Evolutionary conservation across 169 alveolate genomes (phyloP).

Genomic region (Eimeria sp.): DNA sequence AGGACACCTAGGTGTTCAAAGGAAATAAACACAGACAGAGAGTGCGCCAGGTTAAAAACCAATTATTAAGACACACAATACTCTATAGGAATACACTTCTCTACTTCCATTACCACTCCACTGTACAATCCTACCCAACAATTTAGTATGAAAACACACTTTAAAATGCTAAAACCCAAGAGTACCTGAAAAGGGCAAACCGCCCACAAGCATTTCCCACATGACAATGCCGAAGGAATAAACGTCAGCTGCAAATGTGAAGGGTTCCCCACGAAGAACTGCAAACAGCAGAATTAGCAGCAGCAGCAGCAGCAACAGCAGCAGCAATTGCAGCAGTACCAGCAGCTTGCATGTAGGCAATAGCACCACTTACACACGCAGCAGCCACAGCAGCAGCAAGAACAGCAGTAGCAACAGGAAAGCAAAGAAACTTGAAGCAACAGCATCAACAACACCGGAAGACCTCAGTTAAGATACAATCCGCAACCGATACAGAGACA

Average conservation of each 20-base stretch:
- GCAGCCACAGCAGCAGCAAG: not conserved
- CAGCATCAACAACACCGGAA: not conserved
- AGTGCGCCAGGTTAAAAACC: not conserved
- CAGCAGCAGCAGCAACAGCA: not conserved
- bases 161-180: not conserved
- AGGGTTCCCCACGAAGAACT: conserved; percentile 91
- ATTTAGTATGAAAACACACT: too few relatives aligned
- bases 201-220: conserved; percentile 92
- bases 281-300: conserved; percentile 34
- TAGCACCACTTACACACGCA: not conserved
- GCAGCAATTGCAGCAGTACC: not conserved
- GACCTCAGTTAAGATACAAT: not conserved
- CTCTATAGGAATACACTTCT: too few relatives aligned
- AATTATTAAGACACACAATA: not conserved
- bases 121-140: too few relatives aligned
- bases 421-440: not conserved
- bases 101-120: too few relatives aligned
- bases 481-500: not conserved
- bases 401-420: not conserved
- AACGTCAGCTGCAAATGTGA: conserved; percentile 90
- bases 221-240: conserved; percentile 91
- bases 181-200: conserved; percentile 86
- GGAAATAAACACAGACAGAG: not conserved
- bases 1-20: not conserved
- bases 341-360: not conserved